Base-by-base conservation (phyloP, 2,329 filamentous ascomycete genomes). In the Sporothrix brunneoviolacea region DNA sequence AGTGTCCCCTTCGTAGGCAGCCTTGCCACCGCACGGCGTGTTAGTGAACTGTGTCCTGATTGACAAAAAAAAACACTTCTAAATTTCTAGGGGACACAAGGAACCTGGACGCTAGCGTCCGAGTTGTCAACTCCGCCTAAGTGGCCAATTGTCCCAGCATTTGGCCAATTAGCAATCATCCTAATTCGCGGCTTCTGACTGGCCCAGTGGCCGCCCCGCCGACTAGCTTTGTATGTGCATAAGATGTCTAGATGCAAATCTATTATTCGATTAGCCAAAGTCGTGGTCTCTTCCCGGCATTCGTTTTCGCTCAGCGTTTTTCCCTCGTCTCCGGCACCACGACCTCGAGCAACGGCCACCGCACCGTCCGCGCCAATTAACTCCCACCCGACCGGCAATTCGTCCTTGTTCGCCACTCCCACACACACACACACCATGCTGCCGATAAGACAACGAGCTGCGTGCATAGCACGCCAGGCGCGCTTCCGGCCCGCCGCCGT, bases 381-480 rank as follows among this genome's bases (percentile, higher is more conserved):
- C 32, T 47, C 32, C 30, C 41, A 28, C 39, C n/a, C n/a, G n/a
- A n/a, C n/a, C n/a, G n/a, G n/a, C n/a, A n/a, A n/a, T n/a, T n/a
- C n/a, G n/a, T n/a, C n/a, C 24, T 10, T 8, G 30, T 33, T 33
- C 9, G 15, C 22, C 22, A 8, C 22, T 9, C n/a, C 16, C 32
- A 27, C 22, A 32, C 13, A 35, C 22, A 21, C n/a, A 30, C 33
- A 35, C 38, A 62, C 58, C 38, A 70, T 70, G 68, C 62, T 64
- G 58, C 62, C 67, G 50, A 58, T 68, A 52, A 61, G 67, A 61
- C 64, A 65, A 55, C 62, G 64, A 56, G 62, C 59, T 35, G 63
- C 61, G 30, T 64, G 62, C 59, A 59, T 65, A 55, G 70, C 65
- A 54, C 68, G 70, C 54, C 66, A 63, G 55, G 57, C 65, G 39